Evolutionary conservation across 495 filamentous ascomycete species (phyloP), one percentile per base, ranked within the genome.

Genomic region (Penicillium subrubescens): DNA sequence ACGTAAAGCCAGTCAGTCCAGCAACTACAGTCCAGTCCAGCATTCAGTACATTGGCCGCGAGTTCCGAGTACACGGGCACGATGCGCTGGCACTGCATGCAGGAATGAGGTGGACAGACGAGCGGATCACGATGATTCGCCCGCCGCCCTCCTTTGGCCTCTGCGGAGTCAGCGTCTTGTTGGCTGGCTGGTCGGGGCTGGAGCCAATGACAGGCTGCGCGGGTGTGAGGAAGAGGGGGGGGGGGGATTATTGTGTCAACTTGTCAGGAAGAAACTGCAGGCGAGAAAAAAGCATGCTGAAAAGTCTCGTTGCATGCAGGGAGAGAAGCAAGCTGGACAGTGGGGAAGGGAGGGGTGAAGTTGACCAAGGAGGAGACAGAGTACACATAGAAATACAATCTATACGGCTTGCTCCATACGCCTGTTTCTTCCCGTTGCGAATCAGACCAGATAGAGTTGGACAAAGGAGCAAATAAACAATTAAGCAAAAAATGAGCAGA

Each of bases 21-120:
- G 25, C 4, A n/a, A n/a, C n/a, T n/a, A n/a, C 25, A 27, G 31
- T 7, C 31, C 31, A 33, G 31, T 33, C 31, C 31, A 33, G 31
- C 3, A 33, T 8, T 3, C 11, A 57, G 57, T 59, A 63, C 60
- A 67, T 57, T 67, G 61, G 61, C 57, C 27, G 59, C 25, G 23
- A 51, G 67, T 63, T 61, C 63, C 62, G 63, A 65, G 62, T 64
- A 65, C 61, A 51, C 61, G 61, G 61, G 39, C 58, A 60, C 60
- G 68, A 71, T 71, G 68, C 68, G 68, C 43, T 71, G 68, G 68
- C 69, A 69, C 52, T 67, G 75, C 75, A 77, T 79, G 75, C 75
- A 77, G 69, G 73, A 67, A 66, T 74, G 71, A 73, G 69, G 61
- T 73, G 71, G 69, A 66, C 67, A 64, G 64, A 48, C 65, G 25